Evolutionary conservation across 2,329 filamentous ascomycete species (phyloP).

Genomic region (Macrophomina phaseolina): DNA sequence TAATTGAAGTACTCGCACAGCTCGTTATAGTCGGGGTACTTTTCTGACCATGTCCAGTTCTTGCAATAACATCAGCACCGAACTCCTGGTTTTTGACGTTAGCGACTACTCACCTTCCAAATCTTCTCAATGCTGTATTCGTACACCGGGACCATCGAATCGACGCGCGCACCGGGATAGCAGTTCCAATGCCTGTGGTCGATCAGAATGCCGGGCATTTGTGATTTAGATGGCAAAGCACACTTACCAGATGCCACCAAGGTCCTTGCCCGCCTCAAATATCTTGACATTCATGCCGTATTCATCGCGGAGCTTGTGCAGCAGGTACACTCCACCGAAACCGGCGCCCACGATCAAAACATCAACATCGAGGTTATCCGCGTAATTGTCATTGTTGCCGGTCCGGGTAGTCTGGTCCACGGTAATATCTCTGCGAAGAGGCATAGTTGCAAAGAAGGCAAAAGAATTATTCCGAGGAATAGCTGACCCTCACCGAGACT

Average conservation of each 20-base stretch:
- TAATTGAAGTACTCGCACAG: slow-evolving; percentile 65
- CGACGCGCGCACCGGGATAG: slow-evolving; percentile 55
- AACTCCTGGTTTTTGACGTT: not conserved
- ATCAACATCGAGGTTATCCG: slow-evolving; percentile 42
- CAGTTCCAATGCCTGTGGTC: slow-evolving; percentile 47
- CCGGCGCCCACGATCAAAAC: slow-evolving; percentile 49
- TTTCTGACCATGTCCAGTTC: slow-evolving; percentile 63
- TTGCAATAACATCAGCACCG: slow-evolving; percentile 32
- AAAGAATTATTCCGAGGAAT: not conserved
- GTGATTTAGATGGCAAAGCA: not conserved
- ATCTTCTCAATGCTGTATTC: slow-evolving; percentile 55
- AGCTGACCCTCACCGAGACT: too few species aligned
- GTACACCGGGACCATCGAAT: slow-evolving; percentile 55
- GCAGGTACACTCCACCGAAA: slow-evolving; percentile 49
- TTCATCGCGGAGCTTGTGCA: slow-evolving; percentile 49
- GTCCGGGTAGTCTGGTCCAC: not conserved
- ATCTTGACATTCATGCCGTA: slow-evolving; percentile 48
- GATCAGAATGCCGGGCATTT: not conserved
- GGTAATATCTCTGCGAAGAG: slow-evolving; percentile 14
- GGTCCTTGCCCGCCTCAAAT: slow-evolving; percentile 47
- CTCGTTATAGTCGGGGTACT: slow-evolving; percentile 60
- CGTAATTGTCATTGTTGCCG: not conserved
- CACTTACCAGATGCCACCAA: slow-evolving; percentile 48
- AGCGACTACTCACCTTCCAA: slow-evolving; percentile 44
- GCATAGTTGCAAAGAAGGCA: not conserved